phyloP scores from a whole-genome alignment of 805 yeast genomes.

The Kluyveromyces siamensis region DNA sequence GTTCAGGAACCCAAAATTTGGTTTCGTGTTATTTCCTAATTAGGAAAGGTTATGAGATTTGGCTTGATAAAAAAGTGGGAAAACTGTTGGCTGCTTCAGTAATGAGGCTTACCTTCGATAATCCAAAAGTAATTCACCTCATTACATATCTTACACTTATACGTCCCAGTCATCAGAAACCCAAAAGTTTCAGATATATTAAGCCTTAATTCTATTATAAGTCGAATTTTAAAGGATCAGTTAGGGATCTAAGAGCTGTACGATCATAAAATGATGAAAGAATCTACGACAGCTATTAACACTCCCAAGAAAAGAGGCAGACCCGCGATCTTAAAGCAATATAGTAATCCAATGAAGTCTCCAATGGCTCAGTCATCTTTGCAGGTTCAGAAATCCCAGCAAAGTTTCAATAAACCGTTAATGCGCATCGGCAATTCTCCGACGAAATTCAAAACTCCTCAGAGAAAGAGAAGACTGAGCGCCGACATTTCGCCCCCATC shows the following conservation, averaged over 20 bases:
- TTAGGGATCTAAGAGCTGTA: not conserved
- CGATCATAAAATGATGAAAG: not conserved
- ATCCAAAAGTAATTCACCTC: not conserved
- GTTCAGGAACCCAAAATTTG: not conserved
- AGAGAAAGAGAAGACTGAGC: constrained; percentile 12
- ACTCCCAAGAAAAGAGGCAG: constrained; percentile 24
- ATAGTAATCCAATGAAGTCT: constrained; percentile 26
- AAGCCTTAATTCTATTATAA: not conserved
- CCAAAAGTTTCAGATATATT: not conserved
- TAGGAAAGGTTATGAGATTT: constrained; percentile 1
- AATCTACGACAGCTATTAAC: not conserved
- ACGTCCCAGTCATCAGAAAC: not conserved
- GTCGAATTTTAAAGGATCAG: not conserved
- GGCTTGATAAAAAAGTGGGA: not conserved
- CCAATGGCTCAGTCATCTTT: constrained; percentile 31
- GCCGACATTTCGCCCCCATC: constrained; percentile 3
- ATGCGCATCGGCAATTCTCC: constrained; percentile 24
- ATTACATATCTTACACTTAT: not conserved
- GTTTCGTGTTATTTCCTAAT: constrained; percentile 2
- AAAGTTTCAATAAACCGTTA: constrained; percentile 23
- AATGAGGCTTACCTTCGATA: not conserved
- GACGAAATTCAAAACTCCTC: constrained; percentile 17
- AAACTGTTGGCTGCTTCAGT: not conserved
- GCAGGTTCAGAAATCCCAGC: constrained; percentile 24
- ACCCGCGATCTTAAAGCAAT: constrained; percentile 28